These are phyloP conservation scores for Nissolia schottii DNA, from an alignment of 306 rosid species.

Conservation along the genomic window DNA sequence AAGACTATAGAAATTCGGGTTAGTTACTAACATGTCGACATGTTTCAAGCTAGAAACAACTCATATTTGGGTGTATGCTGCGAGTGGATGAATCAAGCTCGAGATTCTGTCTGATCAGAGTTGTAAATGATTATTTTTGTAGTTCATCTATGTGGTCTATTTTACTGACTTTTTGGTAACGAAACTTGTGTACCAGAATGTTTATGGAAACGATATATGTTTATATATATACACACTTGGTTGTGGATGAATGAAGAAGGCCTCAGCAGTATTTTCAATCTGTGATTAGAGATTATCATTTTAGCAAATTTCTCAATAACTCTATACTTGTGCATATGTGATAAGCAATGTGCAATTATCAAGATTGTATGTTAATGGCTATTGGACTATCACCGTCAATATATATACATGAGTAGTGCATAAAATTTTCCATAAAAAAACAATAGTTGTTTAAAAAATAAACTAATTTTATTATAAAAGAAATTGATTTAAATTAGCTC, in stretches of 20 bases:
- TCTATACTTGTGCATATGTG: background rate
- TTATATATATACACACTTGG: background rate
- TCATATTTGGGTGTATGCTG: background rate
- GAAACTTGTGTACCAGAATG: conserved; percentile 5
- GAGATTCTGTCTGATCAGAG: conserved; percentile 9
- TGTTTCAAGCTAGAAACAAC: conserved; percentile 28
- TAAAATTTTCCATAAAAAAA: too few species aligned
- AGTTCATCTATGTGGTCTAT: background rate
- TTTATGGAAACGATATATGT: background rate
- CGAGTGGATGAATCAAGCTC: background rate
- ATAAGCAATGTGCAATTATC: background rate
- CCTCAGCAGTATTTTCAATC: background rate
- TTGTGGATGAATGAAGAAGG: background rate
- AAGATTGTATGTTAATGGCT: background rate
- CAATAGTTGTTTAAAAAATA: too few species aligned
- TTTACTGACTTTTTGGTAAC: conserved; percentile 12
- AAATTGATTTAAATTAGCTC: too few species aligned
- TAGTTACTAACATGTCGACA: background rate
- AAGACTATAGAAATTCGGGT: background rate
- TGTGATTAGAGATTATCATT: background rate
- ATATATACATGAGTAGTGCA: background rate
- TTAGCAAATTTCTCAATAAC: background rate
- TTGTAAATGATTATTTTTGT: conserved; percentile 28
- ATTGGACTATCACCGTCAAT: background rate
- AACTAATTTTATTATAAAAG: too few species aligned